Base-by-base conservation (phyloP, 2,329 filamentous ascomycete genomes). In the Fusarium sp. region DNA sequence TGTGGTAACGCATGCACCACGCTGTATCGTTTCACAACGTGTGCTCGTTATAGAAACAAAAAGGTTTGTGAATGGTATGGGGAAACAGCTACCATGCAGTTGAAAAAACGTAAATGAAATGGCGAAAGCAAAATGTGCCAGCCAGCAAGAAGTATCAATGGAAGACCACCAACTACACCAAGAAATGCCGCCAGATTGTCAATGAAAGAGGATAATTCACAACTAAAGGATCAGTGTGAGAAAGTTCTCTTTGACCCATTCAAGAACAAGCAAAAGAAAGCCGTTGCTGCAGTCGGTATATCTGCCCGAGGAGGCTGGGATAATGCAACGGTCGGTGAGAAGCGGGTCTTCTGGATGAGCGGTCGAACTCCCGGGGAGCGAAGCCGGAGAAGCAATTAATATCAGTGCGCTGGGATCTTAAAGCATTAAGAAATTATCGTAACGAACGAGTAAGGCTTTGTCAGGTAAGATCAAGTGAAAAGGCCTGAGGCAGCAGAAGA, bases 321-420 rank as follows among this genome's bases (percentile, higher is more conserved):
- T 64, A 57, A 54, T 64, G 61, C 57, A 71, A 68, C 67, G 67
- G 67, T 71, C 67, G 67, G 67, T 70, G 67, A 71, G 60, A 65
- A 71, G 72, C 70, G 72, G 72, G 72, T 73, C 72, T 67, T 55
- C 37, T 70, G 54, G 56, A 70, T 58, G 58, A 71, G 67, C 63
- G 66, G 69, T 72, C 70, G 67, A 70, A 62, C 51, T 57, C 46
- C 40, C 51, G 49, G 64, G 64, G 61, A 70, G 62, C 57, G 50
- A 72, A 58, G 64, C 68, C 69, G 65, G 62, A 52, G 59, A 51
- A 38, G 57, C 45, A 70, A 64, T 49, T 30, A 62, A 56, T 51
- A 55, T 57, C 52, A 67, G 51, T 56, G 51, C 52, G 62, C 45
- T 30, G 52, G 57, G 51, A 56, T 41, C 44, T 52, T 42, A 33